Conservation (phyloP, 805 yeast genomes). For the Kuraishia hungarica region DNA sequence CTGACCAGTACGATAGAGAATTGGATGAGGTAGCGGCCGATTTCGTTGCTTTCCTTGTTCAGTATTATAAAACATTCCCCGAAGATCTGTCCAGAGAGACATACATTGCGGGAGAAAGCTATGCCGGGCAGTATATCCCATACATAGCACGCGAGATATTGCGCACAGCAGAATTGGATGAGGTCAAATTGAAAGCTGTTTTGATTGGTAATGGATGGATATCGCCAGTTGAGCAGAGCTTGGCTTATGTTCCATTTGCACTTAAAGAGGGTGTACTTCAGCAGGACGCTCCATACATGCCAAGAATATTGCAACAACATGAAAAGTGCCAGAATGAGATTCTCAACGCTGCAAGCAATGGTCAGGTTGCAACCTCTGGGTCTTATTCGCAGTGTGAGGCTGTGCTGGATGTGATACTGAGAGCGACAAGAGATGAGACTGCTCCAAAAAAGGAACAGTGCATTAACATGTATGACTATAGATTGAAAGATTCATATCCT, state of each 20-base stretch:
- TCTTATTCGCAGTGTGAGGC: conserved; percentile 25
- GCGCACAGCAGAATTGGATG: conserved; percentile 30
- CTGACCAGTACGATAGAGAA: conserved; percentile 46
- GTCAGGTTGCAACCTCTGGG: conserved; percentile 13
- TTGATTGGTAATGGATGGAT: conserved; percentile 94
- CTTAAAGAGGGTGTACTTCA: conserved; percentile 48
- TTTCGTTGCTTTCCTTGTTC: conserved; percentile 55
- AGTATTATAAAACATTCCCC: conserved; percentile 67
- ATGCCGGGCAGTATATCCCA: conserved; percentile 96
- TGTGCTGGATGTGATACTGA: conserved; percentile 31
- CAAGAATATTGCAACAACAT: conserved; percentile 36
- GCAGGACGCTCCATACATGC: conserved; percentile 28
- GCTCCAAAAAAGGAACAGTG: conserved; percentile 41
- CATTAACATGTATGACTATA: conserved; percentile 75
- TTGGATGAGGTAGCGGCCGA: conserved; percentile 50
- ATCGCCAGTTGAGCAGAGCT: conserved; percentile 77
- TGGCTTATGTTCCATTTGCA: conserved; percentile 70
- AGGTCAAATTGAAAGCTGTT: conserved; percentile 51
- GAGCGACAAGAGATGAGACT: conserved; percentile 17
- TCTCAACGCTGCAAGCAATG: conserved; percentile 14
- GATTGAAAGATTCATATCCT: conserved; percentile 66
- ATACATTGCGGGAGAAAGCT: conserved; percentile 87
- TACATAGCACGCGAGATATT: conserved; percentile 61
- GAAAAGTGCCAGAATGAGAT: conserved; percentile 53
- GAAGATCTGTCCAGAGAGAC: conserved; percentile 53